phyloP scores from a whole-genome alignment of 176 grass and related monocot species.

The Rhipidocladum racemiflorum region DNA sequence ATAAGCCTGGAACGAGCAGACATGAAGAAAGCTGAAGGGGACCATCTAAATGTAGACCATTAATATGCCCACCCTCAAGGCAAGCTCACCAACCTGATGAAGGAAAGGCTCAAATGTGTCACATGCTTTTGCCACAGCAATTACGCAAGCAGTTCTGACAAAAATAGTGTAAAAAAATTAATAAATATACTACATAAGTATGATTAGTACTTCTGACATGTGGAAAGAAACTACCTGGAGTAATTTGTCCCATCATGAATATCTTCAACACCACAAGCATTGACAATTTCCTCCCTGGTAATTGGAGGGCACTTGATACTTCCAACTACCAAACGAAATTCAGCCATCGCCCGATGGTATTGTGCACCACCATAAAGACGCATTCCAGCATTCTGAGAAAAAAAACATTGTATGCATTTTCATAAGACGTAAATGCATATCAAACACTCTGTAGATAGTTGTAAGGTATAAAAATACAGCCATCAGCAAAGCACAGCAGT shows the following conservation, averaged over 20 bases:
- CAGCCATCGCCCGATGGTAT: slow-evolving; percentile 94
- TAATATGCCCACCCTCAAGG: slow-evolving; percentile 13
- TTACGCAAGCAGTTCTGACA: slow-evolving; percentile 93
- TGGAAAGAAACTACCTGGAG: slow-evolving; percentile 59
- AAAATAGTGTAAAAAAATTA: slow-evolving; percentile 34
- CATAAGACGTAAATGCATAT: not conserved
- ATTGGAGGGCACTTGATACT: slow-evolving; percentile 86
- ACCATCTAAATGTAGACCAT: not conserved
- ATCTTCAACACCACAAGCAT: slow-evolving; percentile 99
- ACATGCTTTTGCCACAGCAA: slow-evolving; percentile 86
- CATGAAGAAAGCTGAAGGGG: slow-evolving; percentile 9
- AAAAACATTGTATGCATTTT: slow-evolving; percentile 12
- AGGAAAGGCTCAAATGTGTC: slow-evolving; percentile 93
- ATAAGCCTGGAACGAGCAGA: not conserved
- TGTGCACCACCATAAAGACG: slow-evolving; percentile 95
- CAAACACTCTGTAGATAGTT: not conserved
- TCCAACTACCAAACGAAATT: slow-evolving; percentile 87
- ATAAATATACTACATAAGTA: slow-evolving; percentile 1
- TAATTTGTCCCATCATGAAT: slow-evolving; percentile 98
- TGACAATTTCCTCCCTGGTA: slow-evolving; percentile 96
- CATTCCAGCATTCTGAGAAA: slow-evolving; percentile 83
- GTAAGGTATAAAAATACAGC: not conserved
- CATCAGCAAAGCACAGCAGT: not conserved
- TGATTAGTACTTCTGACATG: slow-evolving; percentile 14
- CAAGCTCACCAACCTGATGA: slow-evolving; percentile 69